phyloP scores from a whole-genome alignment of 2,329 filamentous ascomycete species.

The Fusarium coicis region DNA sequence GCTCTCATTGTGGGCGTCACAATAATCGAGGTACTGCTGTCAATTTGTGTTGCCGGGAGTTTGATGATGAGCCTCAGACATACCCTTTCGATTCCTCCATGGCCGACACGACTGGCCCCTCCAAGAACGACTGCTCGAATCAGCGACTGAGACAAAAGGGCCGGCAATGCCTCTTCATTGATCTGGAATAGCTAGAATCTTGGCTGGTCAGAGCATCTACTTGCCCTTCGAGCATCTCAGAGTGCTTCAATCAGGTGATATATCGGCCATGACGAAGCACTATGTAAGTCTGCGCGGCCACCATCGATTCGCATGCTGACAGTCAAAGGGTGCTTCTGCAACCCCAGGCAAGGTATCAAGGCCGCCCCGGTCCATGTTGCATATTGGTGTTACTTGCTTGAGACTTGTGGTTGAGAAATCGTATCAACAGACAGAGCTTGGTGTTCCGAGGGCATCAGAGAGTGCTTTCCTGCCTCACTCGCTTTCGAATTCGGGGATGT shows the following conservation, averaged over 20 bases:
- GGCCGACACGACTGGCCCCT: background rate
- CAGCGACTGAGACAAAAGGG: background rate
- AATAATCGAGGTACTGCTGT: background rate
- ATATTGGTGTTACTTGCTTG: no score
- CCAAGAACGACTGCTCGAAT: background rate
- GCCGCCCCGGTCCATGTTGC: conserved; percentile 62
- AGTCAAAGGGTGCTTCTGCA: conserved; percentile 62
- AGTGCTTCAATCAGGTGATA: conserved; percentile 71
- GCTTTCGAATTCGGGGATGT: fast-evolving
- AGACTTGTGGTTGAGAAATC: background rate
- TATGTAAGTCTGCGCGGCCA: conserved; percentile 57
- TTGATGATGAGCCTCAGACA: no score
- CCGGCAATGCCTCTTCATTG: background rate
- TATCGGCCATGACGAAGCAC: conserved; percentile 79
- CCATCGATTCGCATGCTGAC: background rate
- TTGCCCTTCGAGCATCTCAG: conserved; percentile 33
- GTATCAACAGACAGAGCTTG: background rate
- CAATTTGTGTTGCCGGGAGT: no score
- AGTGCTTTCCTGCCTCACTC: background rate
- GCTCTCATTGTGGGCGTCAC: background rate
- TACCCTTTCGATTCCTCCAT: background rate
- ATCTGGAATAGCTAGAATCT: background rate
- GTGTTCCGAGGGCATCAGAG: background rate
- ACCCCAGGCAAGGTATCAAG: conserved; percentile 78
- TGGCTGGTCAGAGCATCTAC: background rate